Base-by-base conservation (phyloP, 306 rosid species). In the Gastrolobium villosum region DNA sequence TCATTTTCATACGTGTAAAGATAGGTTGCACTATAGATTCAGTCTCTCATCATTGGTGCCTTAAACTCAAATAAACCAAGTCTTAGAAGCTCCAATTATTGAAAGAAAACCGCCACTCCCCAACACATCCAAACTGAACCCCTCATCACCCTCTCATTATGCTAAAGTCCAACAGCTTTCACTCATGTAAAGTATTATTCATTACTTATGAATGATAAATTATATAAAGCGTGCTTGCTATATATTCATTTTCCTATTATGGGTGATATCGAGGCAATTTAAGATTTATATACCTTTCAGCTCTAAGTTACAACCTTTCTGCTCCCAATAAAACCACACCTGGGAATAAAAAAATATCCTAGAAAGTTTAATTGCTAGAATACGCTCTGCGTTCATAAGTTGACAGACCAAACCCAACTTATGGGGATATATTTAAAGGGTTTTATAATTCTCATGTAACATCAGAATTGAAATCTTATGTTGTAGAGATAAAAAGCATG, bases 1-100 rank as follows among this genome's bases (percentile, higher is more conserved):
- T 70, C 82, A 72, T 76, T 82, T 77, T 84, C 87, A 75, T 65
- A 77, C 87, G 93, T 87, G 96, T 86, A 89, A 89, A 91, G 93
- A 73, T 70, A 41, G 66, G 32, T 50, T 82, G 72, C 91, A 20
- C 91, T 86, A 92, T 87, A 81, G 85, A 85, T 75, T 73, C 77
- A 57, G 20, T 39, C 52, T 39, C 52, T 83, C 88, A 88, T 87
- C 80, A 88, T 86, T 84, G 72, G 75, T 80, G 62, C 81, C 87
- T 79, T 74, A 80, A 85, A 61, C 83, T 84, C 30, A 69, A 70
- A 73, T 75, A 79, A 70, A 84, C 65, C 15, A 81, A 71, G 53
- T 67, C 83, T 73, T 48, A 14, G 9, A 70, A 79, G 2, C 77
- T 40, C 81, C 88, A 92, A 88, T 92, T 85, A 87, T 90, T 88